Evolutionary conservation across 1,284 basidiomycete genomes (phyloP).

Genomic region (Tremellales sp.): DNA sequence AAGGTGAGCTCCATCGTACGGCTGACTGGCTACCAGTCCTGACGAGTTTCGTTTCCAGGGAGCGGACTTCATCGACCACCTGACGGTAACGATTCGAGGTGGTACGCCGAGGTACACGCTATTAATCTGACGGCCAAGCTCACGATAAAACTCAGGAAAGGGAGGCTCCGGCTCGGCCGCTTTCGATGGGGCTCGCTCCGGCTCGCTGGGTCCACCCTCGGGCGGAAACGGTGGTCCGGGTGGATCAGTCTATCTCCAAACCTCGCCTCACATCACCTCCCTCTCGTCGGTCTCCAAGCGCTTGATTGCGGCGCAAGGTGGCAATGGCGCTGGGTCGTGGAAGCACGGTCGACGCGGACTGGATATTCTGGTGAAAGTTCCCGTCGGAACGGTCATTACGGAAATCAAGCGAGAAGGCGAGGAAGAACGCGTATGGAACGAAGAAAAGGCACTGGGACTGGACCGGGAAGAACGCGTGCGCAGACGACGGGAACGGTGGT

Average conservation of each 20-base stretch:
- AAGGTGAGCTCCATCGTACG: slow-evolving; percentile 19
- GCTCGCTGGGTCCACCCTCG: slow-evolving; percentile 74
- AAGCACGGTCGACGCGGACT: slow-evolving; percentile 70
- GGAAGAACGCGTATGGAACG: slow-evolving; percentile 45
- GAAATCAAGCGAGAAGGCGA: slow-evolving; percentile 65
- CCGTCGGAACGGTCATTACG: slow-evolving; percentile 80
- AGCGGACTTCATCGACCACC: slow-evolving; percentile 73
- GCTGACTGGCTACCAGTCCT: not conserved
- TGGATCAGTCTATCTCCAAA: slow-evolving; percentile 76
- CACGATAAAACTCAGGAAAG: slow-evolving; percentile 55
- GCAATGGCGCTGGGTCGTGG: slow-evolving; percentile 74
- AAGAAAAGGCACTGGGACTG: slow-evolving; percentile 56
- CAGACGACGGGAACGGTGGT: slow-evolving; percentile 63
- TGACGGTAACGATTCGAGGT: slow-evolving; percentile 68
- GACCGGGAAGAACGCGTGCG: slow-evolving; percentile 53
- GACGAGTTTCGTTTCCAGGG: slow-evolving; percentile 53
- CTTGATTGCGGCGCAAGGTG: slow-evolving; percentile 64
- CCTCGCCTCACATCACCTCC: slow-evolving; percentile 69
- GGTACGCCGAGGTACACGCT: slow-evolving; percentile 51
- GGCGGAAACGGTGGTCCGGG: slow-evolving; percentile 87
- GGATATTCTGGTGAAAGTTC: slow-evolving; percentile 73
- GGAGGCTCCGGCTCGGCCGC: slow-evolving; percentile 80
- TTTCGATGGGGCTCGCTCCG: slow-evolving; percentile 74
- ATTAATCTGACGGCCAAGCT: not conserved
- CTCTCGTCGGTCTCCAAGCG: slow-evolving; percentile 68